Percentiles rank a stretch among this genome's conserved stretches.
These are phyloP conservation scores for Ustilago cynodontis DNA, from an alignment of 1,284 basidiomycete genomes.

Conservation along the genomic window DNA sequence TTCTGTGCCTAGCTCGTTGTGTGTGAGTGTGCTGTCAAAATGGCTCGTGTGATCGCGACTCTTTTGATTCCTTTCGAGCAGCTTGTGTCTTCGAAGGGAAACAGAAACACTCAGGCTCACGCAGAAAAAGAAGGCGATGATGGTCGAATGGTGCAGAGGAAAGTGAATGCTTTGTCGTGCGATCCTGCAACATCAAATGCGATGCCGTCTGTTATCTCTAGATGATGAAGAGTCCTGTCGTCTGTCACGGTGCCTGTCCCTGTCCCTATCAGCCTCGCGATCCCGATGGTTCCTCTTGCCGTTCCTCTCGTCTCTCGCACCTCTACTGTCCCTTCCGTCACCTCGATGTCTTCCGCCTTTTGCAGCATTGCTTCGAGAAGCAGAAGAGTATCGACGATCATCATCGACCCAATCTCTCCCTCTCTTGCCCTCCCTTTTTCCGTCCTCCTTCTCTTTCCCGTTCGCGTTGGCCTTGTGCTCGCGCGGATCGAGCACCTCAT, in stretches of 20 bases:
- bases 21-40: not conserved
- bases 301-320: not conserved
- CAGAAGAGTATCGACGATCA: slow-evolving; percentile 3
- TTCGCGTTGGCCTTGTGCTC: slow-evolving; percentile 8
- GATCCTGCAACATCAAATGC: not conserved
- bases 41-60: not conserved
- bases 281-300: not conserved
- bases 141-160: no score
- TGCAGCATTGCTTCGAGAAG: not conserved
- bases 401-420: slow-evolving; percentile 56
- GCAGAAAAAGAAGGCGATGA: no score
- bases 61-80: not conserved
- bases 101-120: no score
- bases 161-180: no score
- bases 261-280: not conserved
- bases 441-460: not conserved
- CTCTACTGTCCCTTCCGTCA: not conserved
- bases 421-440: slow-evolving; percentile 23
- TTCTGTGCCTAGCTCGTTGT: not conserved
- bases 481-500: slow-evolving; percentile 57
- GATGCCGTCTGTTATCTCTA: not conserved
- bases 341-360: not conserved
- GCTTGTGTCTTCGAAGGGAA: no score
- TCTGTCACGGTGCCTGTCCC: not conserved
- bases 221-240: not conserved